Evolutionary conservation across 2,329 filamentous ascomycete genomes (phyloP).

Genomic region (Furcasterigmium furcatum): DNA sequence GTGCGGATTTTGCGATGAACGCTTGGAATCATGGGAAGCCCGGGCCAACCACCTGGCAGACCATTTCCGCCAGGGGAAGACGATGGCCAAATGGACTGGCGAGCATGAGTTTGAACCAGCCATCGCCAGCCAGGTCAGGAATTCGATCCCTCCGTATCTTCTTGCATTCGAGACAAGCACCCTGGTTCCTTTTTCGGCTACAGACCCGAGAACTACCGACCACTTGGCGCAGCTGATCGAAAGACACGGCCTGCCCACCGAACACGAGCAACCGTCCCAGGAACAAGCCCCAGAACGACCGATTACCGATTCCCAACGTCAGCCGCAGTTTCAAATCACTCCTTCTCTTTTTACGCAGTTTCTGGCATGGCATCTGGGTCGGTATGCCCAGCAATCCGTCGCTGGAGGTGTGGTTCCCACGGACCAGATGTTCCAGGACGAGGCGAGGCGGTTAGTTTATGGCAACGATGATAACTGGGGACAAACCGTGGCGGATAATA

Average conservation of each 20-base stretch:
- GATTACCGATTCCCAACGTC: not conserved
- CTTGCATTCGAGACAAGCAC: conserved; percentile 17
- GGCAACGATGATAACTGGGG: conserved; percentile 18
- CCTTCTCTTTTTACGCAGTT: no score
- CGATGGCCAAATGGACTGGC: conserved; percentile 23
- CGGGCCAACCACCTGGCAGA: conserved; percentile 21
- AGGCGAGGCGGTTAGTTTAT: conserved; percentile 20
- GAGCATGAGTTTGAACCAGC: conserved; percentile 19
- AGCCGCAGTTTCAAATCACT: conserved; percentile 12
- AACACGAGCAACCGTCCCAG: not conserved
- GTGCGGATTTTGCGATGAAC: conserved; percentile 22
- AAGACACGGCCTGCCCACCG: conserved; percentile 71
- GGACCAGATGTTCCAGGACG: conserved; percentile 21
- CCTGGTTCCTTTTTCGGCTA: conserved; percentile 21
- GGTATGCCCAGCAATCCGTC: conserved; percentile 18
- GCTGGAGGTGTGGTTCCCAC: conserved; percentile 13
- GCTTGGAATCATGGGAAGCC: conserved; percentile 19
- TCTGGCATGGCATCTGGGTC: conserved; percentile 15
- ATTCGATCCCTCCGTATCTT: conserved; percentile 21
- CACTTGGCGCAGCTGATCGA: conserved; percentile 33
- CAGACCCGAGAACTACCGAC: conserved; percentile 14
- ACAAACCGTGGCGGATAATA: conserved; percentile 22
- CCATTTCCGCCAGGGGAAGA: conserved; percentile 21
- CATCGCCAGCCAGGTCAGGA: conserved; percentile 15
- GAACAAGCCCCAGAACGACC: not conserved